Base-by-base conservation (phyloP, 1,284 basidiomycete genomes). In the Testicularia cyperi region DNA sequence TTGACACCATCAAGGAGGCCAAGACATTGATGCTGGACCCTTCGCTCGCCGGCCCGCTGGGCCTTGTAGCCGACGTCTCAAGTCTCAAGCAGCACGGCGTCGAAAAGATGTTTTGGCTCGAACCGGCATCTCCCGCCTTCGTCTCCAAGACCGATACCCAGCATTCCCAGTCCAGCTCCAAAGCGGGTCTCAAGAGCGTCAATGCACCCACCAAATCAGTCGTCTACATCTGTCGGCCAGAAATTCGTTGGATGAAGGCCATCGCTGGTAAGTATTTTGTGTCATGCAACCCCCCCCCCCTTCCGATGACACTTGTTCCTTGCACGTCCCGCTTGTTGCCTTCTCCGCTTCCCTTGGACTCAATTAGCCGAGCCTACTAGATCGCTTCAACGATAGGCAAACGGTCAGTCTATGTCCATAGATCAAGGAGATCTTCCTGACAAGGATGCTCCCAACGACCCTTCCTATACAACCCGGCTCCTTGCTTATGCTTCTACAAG, bases 31-130 rank as follows among this genome's bases (percentile, higher is more conserved):
- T 97, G 23, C 83, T 99, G 4, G 92, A 97, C 67, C 82, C 88
- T 1, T 82, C 85, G 3, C 80, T 98, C 9, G 88, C 92, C 2
- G 94, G 94, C 0, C 92, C 94, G 0, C 81, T 99, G 5, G 91
- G 92, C 1, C 82, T 98, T 14, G 85, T 98, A 20, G 91, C 88
- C 2, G 92, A 98, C 70, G 90, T 97, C 0, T 84, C 90, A 1
- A 78, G 91, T 16, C 80, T 98, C 49, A 95, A 96, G 84, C 89
- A 96, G 76, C 92, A 97, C 83, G 92, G 91, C 4, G 92, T 98
- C 4, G 94, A 97, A 79, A 95, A 95, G 81, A 94, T 99, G 88
- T 96, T 95, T 78, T 99, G 95, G 95, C 84, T 98, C 20, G 95
- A 98, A 31, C 47, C 60, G 6, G 52, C 57, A 15, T 57, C 58